Evolutionary conservation across 2,329 filamentous ascomycete genomes (phyloP).

Genomic region (Colletotrichum sp.): DNA sequence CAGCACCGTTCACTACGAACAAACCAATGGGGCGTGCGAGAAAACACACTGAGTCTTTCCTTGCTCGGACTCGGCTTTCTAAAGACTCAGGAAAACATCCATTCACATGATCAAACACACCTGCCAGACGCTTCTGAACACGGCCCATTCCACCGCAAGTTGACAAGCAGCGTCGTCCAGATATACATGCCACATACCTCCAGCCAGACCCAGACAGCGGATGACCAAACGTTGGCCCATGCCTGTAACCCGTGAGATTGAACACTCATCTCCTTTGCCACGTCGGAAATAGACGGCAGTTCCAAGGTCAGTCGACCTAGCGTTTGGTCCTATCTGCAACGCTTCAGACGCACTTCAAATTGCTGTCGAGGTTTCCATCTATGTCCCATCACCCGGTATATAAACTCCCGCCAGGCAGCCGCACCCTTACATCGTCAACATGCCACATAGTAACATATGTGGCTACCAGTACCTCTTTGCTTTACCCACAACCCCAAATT

Average conservation of each 20-base stretch:
- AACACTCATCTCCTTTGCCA: too few species aligned
- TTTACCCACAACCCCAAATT: background rate
- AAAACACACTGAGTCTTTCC: background rate
- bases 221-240: background rate
- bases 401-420: background rate
- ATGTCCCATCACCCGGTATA: background rate
- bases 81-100: too few species aligned
- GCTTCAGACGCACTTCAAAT: background rate
- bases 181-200: background rate
- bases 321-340: background rate
- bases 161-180: background rate
- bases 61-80: background rate
- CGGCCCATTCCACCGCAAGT: too few species aligned
- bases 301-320: fast-evolving
- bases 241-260: too few species aligned
- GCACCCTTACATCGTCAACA: background rate
- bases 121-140: too few species aligned
- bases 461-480: background rate
- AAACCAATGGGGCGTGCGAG: background rate
- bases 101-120: too few species aligned
- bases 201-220: background rate
- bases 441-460: too few species aligned
- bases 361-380: background rate
- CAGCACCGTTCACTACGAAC: background rate
- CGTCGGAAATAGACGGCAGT: fast-evolving